phyloP scores from a whole-genome alignment of 768 basidiomycete species.

The Inosperma sp. region DNA sequence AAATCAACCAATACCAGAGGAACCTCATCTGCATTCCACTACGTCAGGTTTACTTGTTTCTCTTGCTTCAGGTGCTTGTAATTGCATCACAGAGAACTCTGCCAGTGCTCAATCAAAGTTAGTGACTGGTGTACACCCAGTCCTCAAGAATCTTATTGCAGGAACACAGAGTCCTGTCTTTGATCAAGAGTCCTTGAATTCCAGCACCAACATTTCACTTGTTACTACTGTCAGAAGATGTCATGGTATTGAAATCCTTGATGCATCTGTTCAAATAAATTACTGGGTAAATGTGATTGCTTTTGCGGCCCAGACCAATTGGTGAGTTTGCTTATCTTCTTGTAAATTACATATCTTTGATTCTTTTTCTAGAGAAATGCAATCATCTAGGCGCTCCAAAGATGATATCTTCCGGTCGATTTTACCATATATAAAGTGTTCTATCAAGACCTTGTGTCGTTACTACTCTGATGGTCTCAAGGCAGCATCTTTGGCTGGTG shows the following conservation, averaged over 20 bases:
- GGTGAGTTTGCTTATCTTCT: neutral
- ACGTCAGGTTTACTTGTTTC: neutral
- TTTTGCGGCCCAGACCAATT: neutral
- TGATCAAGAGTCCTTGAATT: no score
- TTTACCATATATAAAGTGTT: neutral
- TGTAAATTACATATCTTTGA: neutral
- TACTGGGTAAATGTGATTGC: neutral
- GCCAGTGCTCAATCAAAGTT: neutral
- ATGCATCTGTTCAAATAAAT: neutral
- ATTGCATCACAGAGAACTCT: neutral
- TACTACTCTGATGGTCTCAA: neutral
- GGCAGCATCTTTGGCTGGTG: neutral
- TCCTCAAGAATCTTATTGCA: neutral
- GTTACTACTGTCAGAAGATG: neutral
- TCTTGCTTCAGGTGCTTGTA: neutral
- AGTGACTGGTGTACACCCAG: neutral
- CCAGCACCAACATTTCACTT: no score
- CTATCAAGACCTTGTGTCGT: neutral
- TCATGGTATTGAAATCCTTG: neutral
- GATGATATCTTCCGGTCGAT: neutral
- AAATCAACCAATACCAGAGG: neutral
- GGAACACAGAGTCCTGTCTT: neutral
- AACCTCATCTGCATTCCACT: neutral
- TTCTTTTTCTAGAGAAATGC: neutral
- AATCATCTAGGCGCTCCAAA: neutral